These are phyloP conservation scores for Annulohypoxylon stygium DNA, from an alignment of 495 filamentous ascomycete genomes.

Conservation along the genomic window DNA sequence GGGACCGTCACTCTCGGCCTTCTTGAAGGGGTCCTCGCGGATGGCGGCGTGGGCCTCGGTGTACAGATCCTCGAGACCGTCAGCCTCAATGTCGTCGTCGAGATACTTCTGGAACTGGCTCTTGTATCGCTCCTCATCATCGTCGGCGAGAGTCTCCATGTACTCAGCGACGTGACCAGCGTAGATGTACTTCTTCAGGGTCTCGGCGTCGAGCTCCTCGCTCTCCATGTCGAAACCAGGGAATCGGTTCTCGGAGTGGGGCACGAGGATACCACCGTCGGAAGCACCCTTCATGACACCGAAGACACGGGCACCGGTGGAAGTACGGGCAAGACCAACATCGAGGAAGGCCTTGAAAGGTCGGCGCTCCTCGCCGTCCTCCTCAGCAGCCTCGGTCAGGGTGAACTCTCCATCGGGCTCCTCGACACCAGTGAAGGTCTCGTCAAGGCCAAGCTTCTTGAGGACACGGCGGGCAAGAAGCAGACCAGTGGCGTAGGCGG, in stretches of 20 bases:
- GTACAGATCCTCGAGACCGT: slow-evolving; percentile 98
- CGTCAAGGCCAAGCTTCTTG: slow-evolving; percentile 93
- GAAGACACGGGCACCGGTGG: slow-evolving; percentile 98
- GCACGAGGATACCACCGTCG: slow-evolving; percentile 95
- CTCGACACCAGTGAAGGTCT: slow-evolving; percentile 92
- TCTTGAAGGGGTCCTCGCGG: slow-evolving; percentile 98
- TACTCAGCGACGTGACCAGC: slow-evolving; percentile 99
- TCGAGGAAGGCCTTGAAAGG: slow-evolving; percentile 99
- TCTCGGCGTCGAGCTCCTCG: slow-evolving; percentile 97
- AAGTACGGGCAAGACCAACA: slow-evolving; percentile 95
- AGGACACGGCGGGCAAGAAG: slow-evolving; percentile 96
- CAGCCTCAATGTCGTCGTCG: slow-evolving; percentile 95
- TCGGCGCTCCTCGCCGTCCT: slow-evolving; percentile 83
- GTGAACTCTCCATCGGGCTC: slow-evolving; percentile 94
- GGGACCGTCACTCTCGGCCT: slow-evolving; percentile 79
- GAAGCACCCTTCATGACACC: slow-evolving; percentile 99
- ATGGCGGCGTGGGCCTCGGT: slow-evolving; percentile 94
- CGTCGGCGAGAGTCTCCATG: slow-evolving; percentile 99
- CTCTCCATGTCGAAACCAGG: slow-evolving; percentile 96
- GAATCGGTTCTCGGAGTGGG: slow-evolving; percentile 99
- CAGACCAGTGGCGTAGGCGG: slow-evolving; percentile 95
- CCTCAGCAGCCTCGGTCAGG: slow-evolving; percentile 91
- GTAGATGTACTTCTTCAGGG: slow-evolving; percentile 98
- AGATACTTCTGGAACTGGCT: slow-evolving; percentile 97
- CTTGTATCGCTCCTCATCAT: slow-evolving; percentile 99